Conservation (phyloP, 306 rosid genomes). For the Sphenostylis stenocarpa region DNA sequence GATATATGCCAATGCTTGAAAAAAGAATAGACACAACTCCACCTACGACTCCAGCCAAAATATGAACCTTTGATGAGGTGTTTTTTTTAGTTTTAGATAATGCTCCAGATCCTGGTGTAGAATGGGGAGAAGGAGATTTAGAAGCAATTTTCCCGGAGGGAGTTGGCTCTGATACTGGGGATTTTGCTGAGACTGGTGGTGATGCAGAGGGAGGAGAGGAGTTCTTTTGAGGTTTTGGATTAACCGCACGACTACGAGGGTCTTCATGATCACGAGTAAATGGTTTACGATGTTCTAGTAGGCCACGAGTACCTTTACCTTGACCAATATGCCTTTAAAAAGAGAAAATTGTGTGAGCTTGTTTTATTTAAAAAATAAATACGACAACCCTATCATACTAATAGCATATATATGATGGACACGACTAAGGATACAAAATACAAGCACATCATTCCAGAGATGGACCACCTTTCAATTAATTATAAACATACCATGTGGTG, state of each 20-base stretch:
- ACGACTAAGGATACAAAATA: not conserved
- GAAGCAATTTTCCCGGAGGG: not conserved
- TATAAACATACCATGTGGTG: slow-evolving; percentile 52
- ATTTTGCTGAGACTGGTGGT: not conserved
- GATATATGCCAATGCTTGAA: slow-evolving; percentile 43
- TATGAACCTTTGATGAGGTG: slow-evolving; percentile 3
- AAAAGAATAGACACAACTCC: slow-evolving; percentile 42
- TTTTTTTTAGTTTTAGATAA: not conserved
- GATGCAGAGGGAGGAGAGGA: slow-evolving; percentile 17
- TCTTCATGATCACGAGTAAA: not conserved
- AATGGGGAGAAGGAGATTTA: slow-evolving; percentile 25
- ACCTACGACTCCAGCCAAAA: slow-evolving; percentile 56
- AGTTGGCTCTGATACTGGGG: not conserved
- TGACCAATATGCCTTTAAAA: slow-evolving; percentile 42
- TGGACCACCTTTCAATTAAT: slow-evolving; percentile 28
- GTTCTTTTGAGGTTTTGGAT: not conserved
- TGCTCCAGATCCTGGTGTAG: not conserved
- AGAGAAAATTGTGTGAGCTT: not conserved
- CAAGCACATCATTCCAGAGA: not conserved
- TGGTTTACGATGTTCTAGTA: not conserved
- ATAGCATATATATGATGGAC: not conserved
- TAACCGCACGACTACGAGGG: not conserved
- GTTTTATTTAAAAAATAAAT: not conserved
- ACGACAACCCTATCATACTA: not conserved
- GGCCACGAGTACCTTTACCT: slow-evolving; percentile 38